phyloP scores from a whole-genome alignment of 2,329 filamentous ascomycete genomes.

The Calycina marina region DNA sequence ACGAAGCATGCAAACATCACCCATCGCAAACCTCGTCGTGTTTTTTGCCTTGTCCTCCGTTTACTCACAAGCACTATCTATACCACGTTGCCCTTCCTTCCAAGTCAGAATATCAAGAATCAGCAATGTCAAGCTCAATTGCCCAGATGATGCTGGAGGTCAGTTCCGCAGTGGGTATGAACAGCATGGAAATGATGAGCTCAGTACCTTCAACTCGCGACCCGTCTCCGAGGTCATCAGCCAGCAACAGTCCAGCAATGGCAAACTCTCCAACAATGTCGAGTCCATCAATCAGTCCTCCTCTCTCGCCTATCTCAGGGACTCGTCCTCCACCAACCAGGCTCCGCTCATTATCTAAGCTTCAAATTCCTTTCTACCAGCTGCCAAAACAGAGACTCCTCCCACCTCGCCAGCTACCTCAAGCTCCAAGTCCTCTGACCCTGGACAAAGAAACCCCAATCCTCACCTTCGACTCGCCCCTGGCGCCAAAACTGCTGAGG shows the following conservation, averaged over 20 bases:
- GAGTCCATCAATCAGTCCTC: neutral
- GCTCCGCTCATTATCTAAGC: neutral
- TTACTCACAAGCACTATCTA: constrained; percentile 1
- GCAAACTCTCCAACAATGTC: neutral
- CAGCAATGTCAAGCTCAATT: neutral
- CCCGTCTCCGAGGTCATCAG: neutral
- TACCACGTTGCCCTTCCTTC: neutral
- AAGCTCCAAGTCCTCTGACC: neutral
- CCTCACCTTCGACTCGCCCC: neutral
- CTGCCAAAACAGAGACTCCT: neutral
- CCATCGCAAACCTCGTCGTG: neutral
- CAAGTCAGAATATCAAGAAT: too few species aligned
- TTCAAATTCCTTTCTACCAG: neutral
- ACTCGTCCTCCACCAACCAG: neutral
- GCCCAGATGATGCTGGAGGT: neutral
- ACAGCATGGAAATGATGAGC: neutral
- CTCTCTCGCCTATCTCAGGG: neutral
- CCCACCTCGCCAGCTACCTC: neutral
- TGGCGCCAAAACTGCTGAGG: neutral
- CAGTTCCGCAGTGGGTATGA: neutral
- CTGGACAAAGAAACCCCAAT: neutral
- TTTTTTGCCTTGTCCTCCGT: neutral
- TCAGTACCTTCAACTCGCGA: neutral
- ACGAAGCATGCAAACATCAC: neutral
- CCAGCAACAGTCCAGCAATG: neutral